Evolutionary conservation across 768 basidiomycete genomes (phyloP).

Genomic region (Coprinopsis strossmayeri): DNA sequence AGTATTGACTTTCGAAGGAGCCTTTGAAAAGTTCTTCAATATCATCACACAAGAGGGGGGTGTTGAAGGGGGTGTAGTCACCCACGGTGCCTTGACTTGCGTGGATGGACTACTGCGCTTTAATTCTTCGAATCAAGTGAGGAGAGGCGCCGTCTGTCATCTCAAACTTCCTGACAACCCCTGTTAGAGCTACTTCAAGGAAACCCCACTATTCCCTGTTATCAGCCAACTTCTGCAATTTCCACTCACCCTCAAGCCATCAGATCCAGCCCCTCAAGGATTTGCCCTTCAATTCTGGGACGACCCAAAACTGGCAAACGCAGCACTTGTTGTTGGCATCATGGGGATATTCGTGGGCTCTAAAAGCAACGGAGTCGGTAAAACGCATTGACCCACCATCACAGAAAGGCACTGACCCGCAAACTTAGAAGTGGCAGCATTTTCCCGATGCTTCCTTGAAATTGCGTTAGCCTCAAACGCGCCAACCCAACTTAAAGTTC

Average conservation of each 20-base stretch:
- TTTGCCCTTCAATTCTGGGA: constrained; percentile 98
- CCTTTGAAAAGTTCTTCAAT: constrained; percentile 91
- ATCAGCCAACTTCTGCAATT: constrained; percentile 67
- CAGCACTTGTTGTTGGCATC: constrained; percentile 70
- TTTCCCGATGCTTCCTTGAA: constrained; percentile 78
- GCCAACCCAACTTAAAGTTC: constrained; percentile 80
- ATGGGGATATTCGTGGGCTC: constrained; percentile 81
- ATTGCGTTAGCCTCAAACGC: constrained; percentile 91
- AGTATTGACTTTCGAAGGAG: constrained; percentile 92
- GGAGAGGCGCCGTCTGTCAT: constrained; percentile 4
- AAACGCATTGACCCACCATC: background rate
- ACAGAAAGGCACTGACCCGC: constrained; percentile 24
- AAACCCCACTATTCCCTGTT: constrained; percentile 67
- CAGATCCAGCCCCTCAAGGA: constrained; percentile 67
- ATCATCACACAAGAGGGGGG: constrained; percentile 87
- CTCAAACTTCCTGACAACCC: background rate
- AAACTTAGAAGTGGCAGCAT: constrained; percentile 50
- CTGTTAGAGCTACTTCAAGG: constrained; percentile 89
- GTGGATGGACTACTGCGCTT: constrained; percentile 84
- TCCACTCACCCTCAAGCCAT: constrained; percentile 53
- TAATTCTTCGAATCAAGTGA: constrained; percentile 92
- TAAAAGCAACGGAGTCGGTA: constrained; percentile 57
- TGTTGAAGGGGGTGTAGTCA: constrained; percentile 82
- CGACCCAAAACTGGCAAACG: constrained; percentile 79
- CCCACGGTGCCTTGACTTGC: constrained; percentile 80